Evolutionary conservation across 2,329 filamentous ascomycete genomes (phyloP).

Genomic region (Penicillium freii): DNA sequence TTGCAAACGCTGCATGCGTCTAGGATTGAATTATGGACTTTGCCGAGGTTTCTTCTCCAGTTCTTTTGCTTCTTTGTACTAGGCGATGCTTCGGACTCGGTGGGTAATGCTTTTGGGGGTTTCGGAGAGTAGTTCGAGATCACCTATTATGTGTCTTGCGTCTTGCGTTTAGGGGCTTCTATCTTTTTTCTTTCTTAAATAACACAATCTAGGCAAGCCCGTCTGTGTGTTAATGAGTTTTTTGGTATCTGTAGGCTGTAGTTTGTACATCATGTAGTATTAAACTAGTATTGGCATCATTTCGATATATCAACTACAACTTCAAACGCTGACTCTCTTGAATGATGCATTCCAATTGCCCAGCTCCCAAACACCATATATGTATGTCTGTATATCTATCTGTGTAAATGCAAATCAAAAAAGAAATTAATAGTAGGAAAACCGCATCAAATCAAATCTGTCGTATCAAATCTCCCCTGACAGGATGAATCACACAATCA

Average conservation of each 20-base stretch:
- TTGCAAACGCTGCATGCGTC: slow-evolving; percentile 3
- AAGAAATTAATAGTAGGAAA: background rate
- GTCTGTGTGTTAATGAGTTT: slow-evolving; percentile 8
- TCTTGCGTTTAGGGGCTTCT: slow-evolving; percentile 5
- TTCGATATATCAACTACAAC: background rate
- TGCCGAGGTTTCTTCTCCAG: background rate
- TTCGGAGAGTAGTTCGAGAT: slow-evolving; percentile 5
- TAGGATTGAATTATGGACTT: slow-evolving; percentile 5
- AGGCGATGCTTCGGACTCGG: background rate
- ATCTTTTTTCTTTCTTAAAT: slow-evolving; percentile 19
- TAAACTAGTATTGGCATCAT: background rate
- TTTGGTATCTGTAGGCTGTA: background rate
- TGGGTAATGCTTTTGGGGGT: background rate
- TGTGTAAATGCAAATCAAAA: slow-evolving; percentile 9
- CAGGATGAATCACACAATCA: slow-evolving; percentile 9
- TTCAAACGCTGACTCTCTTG: background rate
- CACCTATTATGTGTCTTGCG: background rate
- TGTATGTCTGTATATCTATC: slow-evolving; percentile 9
- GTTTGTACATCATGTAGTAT: background rate
- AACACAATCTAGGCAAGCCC: slow-evolving; percentile 28
- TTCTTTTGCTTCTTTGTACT: background rate
- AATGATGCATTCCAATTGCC: slow-evolving; percentile 5
- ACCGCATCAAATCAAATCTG: background rate
- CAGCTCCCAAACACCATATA: slow-evolving; percentile 7
- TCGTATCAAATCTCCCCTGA: slow-evolving; percentile 2